Percentiles rank a stretch among this genome's conserved stretches.
Evolutionary conservation across 192 early-diverging fungal genomes (phyloP).

Genomic region (Entomortierella chlamydospora): DNA sequence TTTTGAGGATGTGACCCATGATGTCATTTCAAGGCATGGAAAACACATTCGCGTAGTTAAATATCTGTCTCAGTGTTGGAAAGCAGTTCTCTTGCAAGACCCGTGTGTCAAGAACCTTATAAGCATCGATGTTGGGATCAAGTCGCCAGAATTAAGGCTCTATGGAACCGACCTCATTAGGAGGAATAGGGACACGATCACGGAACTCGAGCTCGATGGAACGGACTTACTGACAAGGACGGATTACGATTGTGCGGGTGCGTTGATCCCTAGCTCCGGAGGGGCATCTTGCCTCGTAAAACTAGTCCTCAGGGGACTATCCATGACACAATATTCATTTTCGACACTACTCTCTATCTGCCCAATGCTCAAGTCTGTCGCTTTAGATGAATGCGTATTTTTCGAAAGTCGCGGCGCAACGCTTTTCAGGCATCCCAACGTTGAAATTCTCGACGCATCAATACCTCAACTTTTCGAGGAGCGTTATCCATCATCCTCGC

Average conservation of each 20-base stretch:
- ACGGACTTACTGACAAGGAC: background rate
- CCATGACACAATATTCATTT: background rate
- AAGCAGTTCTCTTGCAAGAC: background rate
- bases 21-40: background rate
- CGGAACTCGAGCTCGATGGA: background rate
- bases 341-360: too few relatives aligned
- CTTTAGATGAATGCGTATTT: too few relatives aligned
- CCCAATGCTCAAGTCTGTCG: too few relatives aligned
- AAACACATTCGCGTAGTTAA: constrained; percentile 12
- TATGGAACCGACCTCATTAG: background rate
- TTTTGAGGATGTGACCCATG: background rate
- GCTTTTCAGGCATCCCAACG: too few relatives aligned
- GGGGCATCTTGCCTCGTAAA: background rate
- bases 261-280: background rate
- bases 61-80: background rate
- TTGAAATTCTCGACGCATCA: too few relatives aligned
- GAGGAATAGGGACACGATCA: background rate
- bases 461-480: too few relatives aligned
- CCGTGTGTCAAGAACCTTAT: background rate
- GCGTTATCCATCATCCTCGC: background rate
- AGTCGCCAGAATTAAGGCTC: background rate
- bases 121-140: background rate
- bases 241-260: too few relatives aligned
- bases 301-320: background rate
- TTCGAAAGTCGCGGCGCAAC: too few relatives aligned